phyloP scores from a whole-genome alignment of 2,329 filamentous ascomycete species.

The Colletotrichum salicis region DNA sequence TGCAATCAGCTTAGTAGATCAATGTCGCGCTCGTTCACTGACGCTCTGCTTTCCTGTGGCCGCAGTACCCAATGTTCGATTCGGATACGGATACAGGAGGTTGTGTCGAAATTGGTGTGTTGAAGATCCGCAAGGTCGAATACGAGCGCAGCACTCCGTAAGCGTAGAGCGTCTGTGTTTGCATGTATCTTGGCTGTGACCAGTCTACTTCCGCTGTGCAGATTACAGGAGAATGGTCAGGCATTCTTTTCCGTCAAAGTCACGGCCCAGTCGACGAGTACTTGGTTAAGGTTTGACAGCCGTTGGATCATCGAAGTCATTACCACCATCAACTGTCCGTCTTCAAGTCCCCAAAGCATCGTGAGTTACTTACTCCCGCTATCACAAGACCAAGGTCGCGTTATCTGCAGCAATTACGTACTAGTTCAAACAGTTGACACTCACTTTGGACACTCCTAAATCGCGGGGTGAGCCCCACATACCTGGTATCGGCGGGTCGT shows the following conservation, averaged over 20 bases:
- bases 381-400: background rate
- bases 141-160: background rate
- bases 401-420: slow-evolving; percentile 12
- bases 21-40: background rate
- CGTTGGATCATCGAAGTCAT: background rate
- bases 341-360: background rate
- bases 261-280: background rate
- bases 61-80: background rate
- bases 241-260: background rate
- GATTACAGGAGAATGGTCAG: background rate
- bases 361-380: background rate
- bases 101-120: background rate
- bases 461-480: background rate
- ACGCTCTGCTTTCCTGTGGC: background rate
- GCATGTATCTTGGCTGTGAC: background rate
- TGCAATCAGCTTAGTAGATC: background rate
- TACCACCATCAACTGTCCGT: background rate
- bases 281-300: background rate
- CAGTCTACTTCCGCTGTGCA: no score
- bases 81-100: background rate
- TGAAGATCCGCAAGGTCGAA: background rate
- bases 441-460: background rate
- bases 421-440: background rate
- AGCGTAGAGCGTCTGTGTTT: background rate
- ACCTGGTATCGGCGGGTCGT: background rate